These are phyloP conservation scores for Ascochyta lentis DNA, from an alignment of 2,329 filamentous ascomycete species.

Conservation along the genomic window DNA sequence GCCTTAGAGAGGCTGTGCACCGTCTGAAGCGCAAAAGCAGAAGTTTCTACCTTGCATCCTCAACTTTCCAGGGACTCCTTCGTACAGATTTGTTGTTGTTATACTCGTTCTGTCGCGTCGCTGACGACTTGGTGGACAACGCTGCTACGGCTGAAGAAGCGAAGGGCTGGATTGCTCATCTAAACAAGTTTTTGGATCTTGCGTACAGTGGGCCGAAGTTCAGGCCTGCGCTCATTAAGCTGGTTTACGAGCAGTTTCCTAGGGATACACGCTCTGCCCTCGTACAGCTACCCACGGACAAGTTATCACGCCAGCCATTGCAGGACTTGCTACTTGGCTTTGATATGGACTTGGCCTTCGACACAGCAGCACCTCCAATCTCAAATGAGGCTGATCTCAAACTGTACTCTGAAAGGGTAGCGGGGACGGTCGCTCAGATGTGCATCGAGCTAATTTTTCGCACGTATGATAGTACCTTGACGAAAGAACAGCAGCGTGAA, in stretches of 20 bases:
- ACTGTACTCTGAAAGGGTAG: conserved; percentile 70
- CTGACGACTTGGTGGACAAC: conserved; percentile 76
- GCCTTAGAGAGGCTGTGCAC: conserved; percentile 64
- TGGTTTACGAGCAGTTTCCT: conserved; percentile 61
- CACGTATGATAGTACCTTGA: conserved; percentile 54
- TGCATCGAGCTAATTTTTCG: conserved; percentile 71
- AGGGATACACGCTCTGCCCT: conserved; percentile 61
- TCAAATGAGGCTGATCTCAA: conserved; percentile 64
- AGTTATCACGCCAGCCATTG: conserved; percentile 65
- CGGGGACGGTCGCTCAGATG: conserved; percentile 73
- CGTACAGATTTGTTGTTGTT: conserved; percentile 72
- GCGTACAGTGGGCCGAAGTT: conserved; percentile 50
- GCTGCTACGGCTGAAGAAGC: conserved; percentile 62
- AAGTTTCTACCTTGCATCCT: conserved; percentile 76
- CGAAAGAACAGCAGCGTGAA: conserved; percentile 43
- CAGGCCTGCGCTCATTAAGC: conserved; percentile 30
- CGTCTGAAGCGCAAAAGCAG: conserved; percentile 70
- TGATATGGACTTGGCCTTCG: conserved; percentile 69
- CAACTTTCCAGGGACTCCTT: conserved; percentile 70
- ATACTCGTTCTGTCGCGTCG: conserved; percentile 77
- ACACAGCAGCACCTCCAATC: conserved; percentile 58
- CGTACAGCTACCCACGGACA: conserved; percentile 63
- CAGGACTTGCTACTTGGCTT: conserved; percentile 72
- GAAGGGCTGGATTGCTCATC: conserved; percentile 63
- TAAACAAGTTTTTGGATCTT: conserved; percentile 64